These are phyloP conservation scores for Ganoderma boninense DNA, from an alignment of 1,284 basidiomycete species.

Conservation along the genomic window DNA sequence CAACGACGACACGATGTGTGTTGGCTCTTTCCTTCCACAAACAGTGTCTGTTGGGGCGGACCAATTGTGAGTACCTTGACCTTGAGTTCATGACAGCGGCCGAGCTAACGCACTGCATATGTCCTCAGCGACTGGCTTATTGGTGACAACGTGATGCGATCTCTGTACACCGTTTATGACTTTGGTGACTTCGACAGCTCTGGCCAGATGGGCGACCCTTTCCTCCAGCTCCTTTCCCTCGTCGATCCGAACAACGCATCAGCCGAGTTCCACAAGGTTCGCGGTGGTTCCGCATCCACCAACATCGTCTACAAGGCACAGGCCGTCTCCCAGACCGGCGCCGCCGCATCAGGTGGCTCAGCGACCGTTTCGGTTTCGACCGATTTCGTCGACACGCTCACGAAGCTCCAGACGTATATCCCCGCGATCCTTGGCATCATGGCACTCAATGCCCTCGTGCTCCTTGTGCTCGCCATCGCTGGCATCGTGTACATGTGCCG, in stretches of 20 bases:
- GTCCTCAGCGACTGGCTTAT: slow-evolving; percentile 75
- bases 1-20: slow-evolving; percentile 57
- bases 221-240: slow-evolving; percentile 75
- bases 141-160: slow-evolving; percentile 84
- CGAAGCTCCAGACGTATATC: slow-evolving; percentile 66
- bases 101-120: slow-evolving; percentile 20
- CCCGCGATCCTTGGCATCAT: slow-evolving; percentile 76
- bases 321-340: slow-evolving; percentile 46
- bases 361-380: slow-evolving; percentile 59
- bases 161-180: slow-evolving; percentile 86
- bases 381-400: slow-evolving; percentile 62
- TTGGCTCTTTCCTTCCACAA: slow-evolving; percentile 78
- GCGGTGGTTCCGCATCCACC: slow-evolving; percentile 67
- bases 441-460: slow-evolving; percentile 74
- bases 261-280: slow-evolving; percentile 67
- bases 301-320: slow-evolving; percentile 75
- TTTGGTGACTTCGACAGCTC: slow-evolving; percentile 80
- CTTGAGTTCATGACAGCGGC: not conserved
- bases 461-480: slow-evolving; percentile 61
- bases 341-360: slow-evolving; percentile 36
- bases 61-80: slow-evolving; percentile 63
- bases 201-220: slow-evolving; percentile 74
- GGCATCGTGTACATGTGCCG: slow-evolving; percentile 58
- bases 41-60: slow-evolving; percentile 59
- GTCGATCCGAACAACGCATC: slow-evolving; percentile 75